Evolutionary conservation across 2,329 filamentous ascomycete genomes (phyloP).

Genomic region (Fusarium anguioides): DNA sequence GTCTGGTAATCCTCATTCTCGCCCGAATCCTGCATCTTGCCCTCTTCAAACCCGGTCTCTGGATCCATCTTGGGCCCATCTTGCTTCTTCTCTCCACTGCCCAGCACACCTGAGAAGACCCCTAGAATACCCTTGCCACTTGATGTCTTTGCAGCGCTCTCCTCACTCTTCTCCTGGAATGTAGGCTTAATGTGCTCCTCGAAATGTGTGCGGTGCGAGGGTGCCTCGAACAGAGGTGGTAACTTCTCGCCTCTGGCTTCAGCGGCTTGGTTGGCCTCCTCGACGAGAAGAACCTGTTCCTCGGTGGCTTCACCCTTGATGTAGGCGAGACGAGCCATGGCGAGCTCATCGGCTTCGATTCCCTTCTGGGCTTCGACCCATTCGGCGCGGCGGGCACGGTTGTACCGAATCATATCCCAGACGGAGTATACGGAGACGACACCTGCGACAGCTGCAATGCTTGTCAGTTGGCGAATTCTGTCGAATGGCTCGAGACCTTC

Average conservation of each 20-base stretch:
- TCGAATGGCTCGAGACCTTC: background rate
- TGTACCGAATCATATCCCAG: slow-evolving; percentile 70
- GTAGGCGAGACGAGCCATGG: slow-evolving; percentile 69
- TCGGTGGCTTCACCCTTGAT: slow-evolving; percentile 67
- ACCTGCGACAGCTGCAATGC: slow-evolving; percentile 61
- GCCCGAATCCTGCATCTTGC: no score
- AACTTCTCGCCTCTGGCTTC: slow-evolving; percentile 58
- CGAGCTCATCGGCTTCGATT: slow-evolving; percentile 65
- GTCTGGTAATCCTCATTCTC: slow-evolving; percentile 38
- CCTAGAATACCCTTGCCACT: slow-evolving; percentile 53
- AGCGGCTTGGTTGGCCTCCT: slow-evolving; percentile 64
- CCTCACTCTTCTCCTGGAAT: slow-evolving; percentile 41
- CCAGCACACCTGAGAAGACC: slow-evolving; percentile 48
- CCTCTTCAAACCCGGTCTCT: no score
- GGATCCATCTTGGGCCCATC: no score
- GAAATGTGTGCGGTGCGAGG: slow-evolving; percentile 53
- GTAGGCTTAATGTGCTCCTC: slow-evolving; percentile 51
- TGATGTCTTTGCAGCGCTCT: slow-evolving; percentile 31
- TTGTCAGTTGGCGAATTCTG: slow-evolving; percentile 6
- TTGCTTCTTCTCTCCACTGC: slow-evolving; percentile 41
- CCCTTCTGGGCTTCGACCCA: slow-evolving; percentile 67
- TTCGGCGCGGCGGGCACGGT: slow-evolving; percentile 68
- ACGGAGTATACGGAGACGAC: slow-evolving; percentile 69
- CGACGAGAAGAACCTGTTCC: slow-evolving; percentile 67
- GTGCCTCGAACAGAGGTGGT: slow-evolving; percentile 62